Percentiles rank a stretch among this genome's conserved stretches.
phyloP scores from a whole-genome alignment of 768 basidiomycete species.

The Crassisporium funariophilum region DNA sequence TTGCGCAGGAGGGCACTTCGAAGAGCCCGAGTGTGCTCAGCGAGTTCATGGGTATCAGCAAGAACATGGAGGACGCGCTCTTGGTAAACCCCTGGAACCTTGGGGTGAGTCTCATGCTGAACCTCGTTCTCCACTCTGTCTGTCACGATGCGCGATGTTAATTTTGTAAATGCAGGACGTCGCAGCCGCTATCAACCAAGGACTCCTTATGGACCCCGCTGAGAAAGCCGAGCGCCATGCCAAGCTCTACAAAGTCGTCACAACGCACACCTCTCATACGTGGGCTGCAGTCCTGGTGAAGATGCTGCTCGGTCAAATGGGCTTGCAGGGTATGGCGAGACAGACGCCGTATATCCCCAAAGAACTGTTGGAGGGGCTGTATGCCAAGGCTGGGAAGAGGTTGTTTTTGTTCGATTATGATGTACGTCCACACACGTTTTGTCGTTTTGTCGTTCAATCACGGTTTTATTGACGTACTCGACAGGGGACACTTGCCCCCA shows the following conservation, averaged over 20 bases:
- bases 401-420: constrained; percentile 64
- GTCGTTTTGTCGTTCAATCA: constrained; percentile 11
- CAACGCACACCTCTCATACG: constrained; percentile 91
- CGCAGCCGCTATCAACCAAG: constrained; percentile 86
- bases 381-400: constrained; percentile 79
- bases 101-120: constrained; percentile 70
- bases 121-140: background rate
- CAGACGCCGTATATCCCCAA: constrained; percentile 79
- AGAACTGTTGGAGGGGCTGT: constrained; percentile 55
- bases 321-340: constrained; percentile 71
- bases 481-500: constrained; percentile 87
- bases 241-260: constrained; percentile 79
- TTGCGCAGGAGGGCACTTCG: constrained; percentile 86
- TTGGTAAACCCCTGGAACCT: constrained; percentile 97
- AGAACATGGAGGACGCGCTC: constrained; percentile 86
- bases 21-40: constrained; percentile 87
- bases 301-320: constrained; percentile 78
- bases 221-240: constrained; percentile 80
- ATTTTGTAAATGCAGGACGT: constrained; percentile 60
- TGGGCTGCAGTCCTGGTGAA: constrained; percentile 91
- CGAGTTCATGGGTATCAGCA: constrained; percentile 98
- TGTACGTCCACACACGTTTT: constrained; percentile 51
- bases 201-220: constrained; percentile 74
- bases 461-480: background rate
- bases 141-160: background rate